Conservation (phyloP, 2,329 filamentous ascomycete genomes). For the Nemania diffusa region DNA sequence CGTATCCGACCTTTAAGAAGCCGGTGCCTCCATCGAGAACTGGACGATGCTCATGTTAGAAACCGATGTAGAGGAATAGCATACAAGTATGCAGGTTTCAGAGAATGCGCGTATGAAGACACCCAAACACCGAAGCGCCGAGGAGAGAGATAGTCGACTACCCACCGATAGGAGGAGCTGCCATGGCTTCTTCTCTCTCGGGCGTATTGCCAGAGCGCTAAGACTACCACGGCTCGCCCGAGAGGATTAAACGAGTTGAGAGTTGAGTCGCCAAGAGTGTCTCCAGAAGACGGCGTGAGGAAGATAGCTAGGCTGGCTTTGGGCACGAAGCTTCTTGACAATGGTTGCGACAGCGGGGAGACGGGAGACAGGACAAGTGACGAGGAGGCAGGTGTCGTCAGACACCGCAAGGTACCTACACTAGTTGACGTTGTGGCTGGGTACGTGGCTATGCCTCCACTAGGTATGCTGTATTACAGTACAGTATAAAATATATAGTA, state of each 20-base stretch:
- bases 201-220: slow-evolving; percentile 22
- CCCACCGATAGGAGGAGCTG: slow-evolving; percentile 66
- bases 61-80: slow-evolving; percentile 24
- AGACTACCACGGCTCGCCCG: slow-evolving; percentile 28
- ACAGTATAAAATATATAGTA: no score
- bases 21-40: slow-evolving; percentile 99
- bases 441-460: slow-evolving; percentile 34
- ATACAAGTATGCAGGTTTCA: neutral
- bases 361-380: slow-evolving; percentile 23
- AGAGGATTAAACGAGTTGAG: slow-evolving; percentile 21
- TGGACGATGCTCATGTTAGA: slow-evolving; percentile 53
- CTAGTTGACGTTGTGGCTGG: slow-evolving; percentile 34
- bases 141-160: slow-evolving; percentile 41
- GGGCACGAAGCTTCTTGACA: slow-evolving; percentile 7
- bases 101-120: neutral
- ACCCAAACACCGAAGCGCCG: slow-evolving; percentile 30
- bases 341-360: slow-evolving; percentile 25
- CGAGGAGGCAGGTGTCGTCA: slow-evolving; percentile 34
- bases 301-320: neutral
- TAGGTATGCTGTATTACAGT: no score
- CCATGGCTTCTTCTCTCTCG: slow-evolving; percentile 54
- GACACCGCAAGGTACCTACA: slow-evolving; percentile 8
- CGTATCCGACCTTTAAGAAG: slow-evolving; percentile 99
- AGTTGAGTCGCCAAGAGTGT: neutral
- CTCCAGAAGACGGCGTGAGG: neutral